These are phyloP conservation scores for Huntiella moniliformis DNA, from an alignment of 2,329 filamentous ascomycete genomes.

Conservation along the genomic window DNA sequence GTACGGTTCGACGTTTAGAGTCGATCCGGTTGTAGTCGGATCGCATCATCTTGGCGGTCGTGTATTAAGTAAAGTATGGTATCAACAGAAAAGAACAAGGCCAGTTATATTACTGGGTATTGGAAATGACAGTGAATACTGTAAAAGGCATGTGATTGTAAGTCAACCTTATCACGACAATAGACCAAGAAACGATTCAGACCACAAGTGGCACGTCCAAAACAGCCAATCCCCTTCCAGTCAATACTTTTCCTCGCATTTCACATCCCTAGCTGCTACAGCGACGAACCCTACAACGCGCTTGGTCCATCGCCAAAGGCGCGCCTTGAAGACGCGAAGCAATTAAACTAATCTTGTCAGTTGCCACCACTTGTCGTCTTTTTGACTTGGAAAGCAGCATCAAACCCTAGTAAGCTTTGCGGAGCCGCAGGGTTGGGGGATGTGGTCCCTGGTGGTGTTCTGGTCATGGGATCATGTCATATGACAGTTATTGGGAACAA, in stretches of 20 bases:
- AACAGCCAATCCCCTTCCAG: not conserved
- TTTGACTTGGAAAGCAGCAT: too few relatives aligned
- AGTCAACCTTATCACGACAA: not conserved
- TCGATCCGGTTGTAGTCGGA: slow-evolving; percentile 35
- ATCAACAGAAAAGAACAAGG: not conserved
- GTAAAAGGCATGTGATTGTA: not conserved
- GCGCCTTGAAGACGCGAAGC: too few relatives aligned
- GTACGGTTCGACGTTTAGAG: slow-evolving; percentile 54
- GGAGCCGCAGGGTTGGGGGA: too few relatives aligned
- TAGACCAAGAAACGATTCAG: not conserved
- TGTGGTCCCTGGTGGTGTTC: too few relatives aligned
- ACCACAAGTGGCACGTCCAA: not conserved
- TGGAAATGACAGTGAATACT: not conserved
- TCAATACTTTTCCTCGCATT: slow-evolving; percentile 4
- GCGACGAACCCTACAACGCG: not conserved
- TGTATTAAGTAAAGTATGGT: not conserved
- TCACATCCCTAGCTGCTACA: not conserved
- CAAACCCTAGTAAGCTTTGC: too few relatives aligned
- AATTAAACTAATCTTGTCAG: too few relatives aligned
- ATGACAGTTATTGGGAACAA: too few relatives aligned
- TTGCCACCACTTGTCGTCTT: too few relatives aligned
- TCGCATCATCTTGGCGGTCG: slow-evolving; percentile 25
- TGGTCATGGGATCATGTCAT: too few relatives aligned
- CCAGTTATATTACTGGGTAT: not conserved
- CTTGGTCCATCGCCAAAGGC: too few relatives aligned